Evolutionary conservation across 768 basidiomycete genomes (phyloP), one percentile per base, ranked within the genome.

Genomic region (Tremella mesenterica): DNA sequence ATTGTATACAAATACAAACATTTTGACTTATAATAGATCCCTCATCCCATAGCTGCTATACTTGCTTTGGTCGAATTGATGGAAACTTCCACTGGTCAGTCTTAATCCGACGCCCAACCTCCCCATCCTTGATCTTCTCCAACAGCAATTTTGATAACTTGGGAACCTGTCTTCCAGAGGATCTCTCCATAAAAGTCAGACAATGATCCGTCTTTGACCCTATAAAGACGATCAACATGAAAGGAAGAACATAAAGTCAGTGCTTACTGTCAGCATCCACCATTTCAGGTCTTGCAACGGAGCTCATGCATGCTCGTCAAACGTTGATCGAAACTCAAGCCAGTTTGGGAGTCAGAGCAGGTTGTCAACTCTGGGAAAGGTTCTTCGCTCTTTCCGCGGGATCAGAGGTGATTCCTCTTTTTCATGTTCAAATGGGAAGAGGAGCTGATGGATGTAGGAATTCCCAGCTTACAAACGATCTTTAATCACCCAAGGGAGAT

Each of bases 381-480:
- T 75, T 71, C 60, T 68, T 75, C 26, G 56, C 70, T 14, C 48
- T 63, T 13, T 66, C 67, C 18, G 61, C 61, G 10, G 65, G 63
- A 13, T 66, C 64, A 10, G 67, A 68, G 38, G 66, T 73, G 51
- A 57, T n/a, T n/a, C n/a, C n/a, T n/a, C n/a, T n/a, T n/a, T n/a
- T n/a, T n/a, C n/a, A n/a, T n/a, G n/a, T n/a, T n/a, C n/a, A n/a
- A n/a, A 64, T 44, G 0, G 33, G 38, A 8, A 44, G 44, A 33
- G 56, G 2, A 18, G 33, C 39, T 12, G 30, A 44, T 13, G 30
- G n/a, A 31, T 27, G 3, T 18, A 13, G 38, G 89, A 81, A 69
- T 88, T 96, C 75, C 76, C 82, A 34, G 81, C 85, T 65, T 80
- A 91, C 60, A 95, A 91, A 74, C 80, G 79, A 52, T 83, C 87